These are phyloP conservation scores for Hypoxylon rubiginosum DNA, from an alignment of 2,329 filamentous ascomycete species.

Conservation along the genomic window DNA sequence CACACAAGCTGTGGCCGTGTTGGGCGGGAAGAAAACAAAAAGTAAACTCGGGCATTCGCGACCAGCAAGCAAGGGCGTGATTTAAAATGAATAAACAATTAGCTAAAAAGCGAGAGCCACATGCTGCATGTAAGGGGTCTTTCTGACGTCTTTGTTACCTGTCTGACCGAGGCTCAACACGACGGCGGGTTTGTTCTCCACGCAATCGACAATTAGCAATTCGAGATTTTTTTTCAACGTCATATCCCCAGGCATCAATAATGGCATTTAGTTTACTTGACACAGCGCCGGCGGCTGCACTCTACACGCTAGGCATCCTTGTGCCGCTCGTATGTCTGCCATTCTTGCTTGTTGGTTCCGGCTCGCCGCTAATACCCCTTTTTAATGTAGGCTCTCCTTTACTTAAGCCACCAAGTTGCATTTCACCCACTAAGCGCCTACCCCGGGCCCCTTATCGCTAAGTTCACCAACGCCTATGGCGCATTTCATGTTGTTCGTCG, in stretches of 20 bases:
- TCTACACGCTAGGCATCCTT: background rate
- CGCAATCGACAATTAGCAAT: too few relatives aligned
- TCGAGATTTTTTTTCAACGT: background rate
- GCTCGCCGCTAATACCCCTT: background rate
- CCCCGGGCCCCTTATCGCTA: slow-evolving; percentile 23
- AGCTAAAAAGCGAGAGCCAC: too few relatives aligned
- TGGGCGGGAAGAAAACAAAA: too few relatives aligned
- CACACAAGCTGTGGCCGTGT: too few relatives aligned
- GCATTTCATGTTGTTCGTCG: slow-evolving; percentile 21
- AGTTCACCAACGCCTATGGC: slow-evolving; percentile 26
- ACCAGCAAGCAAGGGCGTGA: too few relatives aligned
- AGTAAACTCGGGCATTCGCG: too few relatives aligned
- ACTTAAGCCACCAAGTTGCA: background rate
- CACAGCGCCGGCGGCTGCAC: background rate
- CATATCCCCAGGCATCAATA: background rate
- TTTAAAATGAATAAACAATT: too few relatives aligned
- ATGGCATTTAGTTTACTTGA: background rate
- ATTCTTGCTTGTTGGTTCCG: background rate
- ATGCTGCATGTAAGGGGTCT: too few relatives aligned
- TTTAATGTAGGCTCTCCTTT: background rate
- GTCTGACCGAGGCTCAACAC: background rate
- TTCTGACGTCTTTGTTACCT: slow-evolving; percentile 20
- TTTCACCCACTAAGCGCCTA: slow-evolving; percentile 24
- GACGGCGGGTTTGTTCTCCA: too few relatives aligned
- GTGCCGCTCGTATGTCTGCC: background rate